Evolutionary conservation across 2,329 filamentous ascomycete genomes (phyloP).

Genomic region (Trichoderma guizhouense): DNA sequence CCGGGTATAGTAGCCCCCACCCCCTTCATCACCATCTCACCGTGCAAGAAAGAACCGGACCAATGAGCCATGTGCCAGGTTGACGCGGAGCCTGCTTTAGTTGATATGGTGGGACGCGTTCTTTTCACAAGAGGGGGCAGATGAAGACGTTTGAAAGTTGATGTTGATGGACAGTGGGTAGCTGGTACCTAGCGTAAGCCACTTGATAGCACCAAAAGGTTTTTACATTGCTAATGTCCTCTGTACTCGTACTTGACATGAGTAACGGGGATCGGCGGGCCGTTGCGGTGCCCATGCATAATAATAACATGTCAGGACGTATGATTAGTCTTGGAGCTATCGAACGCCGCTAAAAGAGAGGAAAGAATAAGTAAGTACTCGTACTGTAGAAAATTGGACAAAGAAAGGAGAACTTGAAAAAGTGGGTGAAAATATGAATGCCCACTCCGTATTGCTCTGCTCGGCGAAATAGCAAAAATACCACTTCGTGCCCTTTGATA

Average conservation of each 20-base stretch:
- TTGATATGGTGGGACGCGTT: constrained; percentile 3
- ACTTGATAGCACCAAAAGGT: background rate
- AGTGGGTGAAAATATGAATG: background rate
- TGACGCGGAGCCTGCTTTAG: background rate
- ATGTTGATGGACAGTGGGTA: background rate
- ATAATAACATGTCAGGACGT: background rate
- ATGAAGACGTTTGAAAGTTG: background rate
- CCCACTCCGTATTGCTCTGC: background rate
- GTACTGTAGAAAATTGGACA: background rate
- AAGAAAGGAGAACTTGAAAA: background rate
- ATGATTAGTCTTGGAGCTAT: background rate
- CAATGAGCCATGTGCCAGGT: constrained; percentile 6
- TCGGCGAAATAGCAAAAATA: background rate
- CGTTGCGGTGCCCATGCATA: constrained; percentile 4
- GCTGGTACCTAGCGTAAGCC: background rate
- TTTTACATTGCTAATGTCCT: background rate
- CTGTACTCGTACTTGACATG: background rate
- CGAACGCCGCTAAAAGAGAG: background rate
- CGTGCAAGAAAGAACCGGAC: constrained; percentile 3
- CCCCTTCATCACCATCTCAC: constrained; percentile 9
- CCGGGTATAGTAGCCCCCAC: constrained; percentile 5
- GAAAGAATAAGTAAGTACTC: background rate
- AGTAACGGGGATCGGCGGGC: constrained; percentile 7
- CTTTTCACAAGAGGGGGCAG: background rate
- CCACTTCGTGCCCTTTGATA: background rate